These are phyloP conservation scores for Xerocomus brunneocitrinus DNA, from an alignment of 768 basidiomycete genomes.

Conservation along the genomic window DNA sequence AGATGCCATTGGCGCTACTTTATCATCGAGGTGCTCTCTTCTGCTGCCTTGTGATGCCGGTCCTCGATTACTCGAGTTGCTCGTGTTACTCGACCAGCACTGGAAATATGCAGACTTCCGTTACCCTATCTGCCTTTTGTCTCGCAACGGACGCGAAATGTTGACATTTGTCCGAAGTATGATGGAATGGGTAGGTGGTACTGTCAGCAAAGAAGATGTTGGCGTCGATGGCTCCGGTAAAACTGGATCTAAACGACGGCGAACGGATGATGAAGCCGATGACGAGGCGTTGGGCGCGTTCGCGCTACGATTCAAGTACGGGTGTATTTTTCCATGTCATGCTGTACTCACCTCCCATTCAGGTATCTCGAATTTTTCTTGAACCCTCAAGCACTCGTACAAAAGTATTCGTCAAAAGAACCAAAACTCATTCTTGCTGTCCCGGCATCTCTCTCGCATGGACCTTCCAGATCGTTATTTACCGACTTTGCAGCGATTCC, in stretches of 20 bases:
- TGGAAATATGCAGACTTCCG: conserved; percentile 86
- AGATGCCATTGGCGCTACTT: conserved; percentile 89
- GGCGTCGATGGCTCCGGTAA: conserved; percentile 67
- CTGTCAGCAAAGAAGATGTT: conserved; percentile 87
- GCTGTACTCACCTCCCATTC: conserved; percentile 1
- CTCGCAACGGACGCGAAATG: conserved; percentile 89
- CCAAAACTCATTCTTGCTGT: conserved; percentile 94
- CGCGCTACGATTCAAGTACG: conserved; percentile 84
- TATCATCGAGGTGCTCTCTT: conserved; percentile 75
- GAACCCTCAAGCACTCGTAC: conserved; percentile 72
- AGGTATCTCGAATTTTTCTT: conserved; percentile 93
- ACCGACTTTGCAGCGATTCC: conserved; percentile 78
- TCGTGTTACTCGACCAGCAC: conserved; percentile 93
- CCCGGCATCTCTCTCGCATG: conserved; percentile 89
- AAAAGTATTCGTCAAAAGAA: conserved; percentile 78
- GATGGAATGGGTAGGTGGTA: conserved; percentile 99
- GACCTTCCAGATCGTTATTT: conserved; percentile 84
- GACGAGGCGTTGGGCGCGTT: conserved; percentile 84
- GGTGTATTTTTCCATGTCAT: neutral
- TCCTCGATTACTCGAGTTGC: conserved; percentile 91
- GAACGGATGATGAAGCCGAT: conserved; percentile 66
- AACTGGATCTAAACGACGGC: conserved; percentile 47
- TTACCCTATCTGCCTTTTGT: conserved; percentile 91
- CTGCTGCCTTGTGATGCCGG: conserved; percentile 92
- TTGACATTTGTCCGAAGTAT: conserved; percentile 89